Evolutionary conservation across 2,329 filamentous ascomycete species (phyloP).

Genomic region (Aaosphaeria pasadenensis): DNA sequence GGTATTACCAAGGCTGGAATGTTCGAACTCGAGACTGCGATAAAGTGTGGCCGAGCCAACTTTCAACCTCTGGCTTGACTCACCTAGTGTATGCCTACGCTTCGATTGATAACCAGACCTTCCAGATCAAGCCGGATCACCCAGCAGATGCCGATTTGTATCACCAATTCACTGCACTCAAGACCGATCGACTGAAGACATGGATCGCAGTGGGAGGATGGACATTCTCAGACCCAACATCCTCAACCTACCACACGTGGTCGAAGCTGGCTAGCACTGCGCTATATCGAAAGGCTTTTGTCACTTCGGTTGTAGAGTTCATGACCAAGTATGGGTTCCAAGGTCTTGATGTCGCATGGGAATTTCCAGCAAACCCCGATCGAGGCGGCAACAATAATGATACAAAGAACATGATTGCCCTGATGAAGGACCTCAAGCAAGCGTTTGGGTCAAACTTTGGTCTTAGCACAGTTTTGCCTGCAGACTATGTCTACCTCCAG

Average conservation of each 20-base stretch:
- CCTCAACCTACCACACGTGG: constrained; percentile 17
- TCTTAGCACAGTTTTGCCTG: constrained; percentile 38
- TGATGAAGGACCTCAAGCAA: constrained; percentile 29
- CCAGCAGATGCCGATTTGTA: constrained; percentile 1
- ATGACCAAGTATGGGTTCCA: constrained; percentile 40
- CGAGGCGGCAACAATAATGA: not conserved
- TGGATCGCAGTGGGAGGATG: constrained; percentile 41
- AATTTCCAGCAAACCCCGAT: constrained; percentile 40
- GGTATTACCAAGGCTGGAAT: constrained; percentile 37
- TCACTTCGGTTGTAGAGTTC: constrained; percentile 38
- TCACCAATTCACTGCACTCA: constrained; percentile 2
- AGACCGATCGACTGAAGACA: constrained; percentile 25
- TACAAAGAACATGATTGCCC: not conserved
- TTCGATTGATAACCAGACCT: constrained; percentile 33
- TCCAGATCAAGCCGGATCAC: constrained; percentile 16
- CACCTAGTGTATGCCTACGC: constrained; percentile 38
- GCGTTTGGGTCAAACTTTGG: constrained; percentile 39
- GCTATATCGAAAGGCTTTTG: constrained; percentile 26
- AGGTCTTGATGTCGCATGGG: constrained; percentile 46
- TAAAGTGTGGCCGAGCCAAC: constrained; percentile 24
- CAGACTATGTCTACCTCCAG: constrained; percentile 38
- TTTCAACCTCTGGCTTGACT: constrained; percentile 30
- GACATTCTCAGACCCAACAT: constrained; percentile 35
- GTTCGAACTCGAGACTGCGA: constrained; percentile 25
- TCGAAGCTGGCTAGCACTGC: constrained; percentile 19